Evolutionary conservation across 2,329 filamentous ascomycete genomes (phyloP), one percentile per base, ranked within the genome.

Genomic region (Aspergillus ibericus): DNA sequence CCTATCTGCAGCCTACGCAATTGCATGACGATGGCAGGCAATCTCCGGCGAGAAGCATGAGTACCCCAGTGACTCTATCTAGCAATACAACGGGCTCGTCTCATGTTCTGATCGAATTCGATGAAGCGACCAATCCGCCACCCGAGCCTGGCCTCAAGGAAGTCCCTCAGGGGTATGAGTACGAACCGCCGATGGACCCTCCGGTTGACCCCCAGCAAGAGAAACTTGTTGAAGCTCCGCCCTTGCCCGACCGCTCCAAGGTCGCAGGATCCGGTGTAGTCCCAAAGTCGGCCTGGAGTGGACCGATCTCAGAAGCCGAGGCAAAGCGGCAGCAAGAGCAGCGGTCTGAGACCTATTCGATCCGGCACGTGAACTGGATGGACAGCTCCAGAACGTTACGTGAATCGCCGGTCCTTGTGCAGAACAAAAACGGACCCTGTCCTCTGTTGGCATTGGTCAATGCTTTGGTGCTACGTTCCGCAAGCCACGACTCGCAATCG

Each of bases 351-450:
- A 95, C 92, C 0, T 98, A 99, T 68, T 89, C 92, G 56, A 93
- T 98, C 72, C 96, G 96, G 72, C 92, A 93, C 60, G 88, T 98
- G 61, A 87, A 85, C 60, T 98, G 93, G 93, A 81, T 87, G 59
- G 91, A 97, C 72, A 83, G 72, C 0, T 72, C 80, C 1, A 81
- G 83, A n/a, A 85, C 85, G 54, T 81, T 91, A 36, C 83, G 91
- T 44, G 83, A 84, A n/a, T 93, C 92, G 0, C 93, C 95, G 0
- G 92, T 98, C 56, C 80, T 98, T 40, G 87, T 96, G 3, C 93
- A 99, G 70, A 98, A 97, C 66, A 86, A 88, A 57, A 99, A 99
- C 68, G 95, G 95, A 0, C 95, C 95, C 1, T 99, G 95, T 74
- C 95, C 95, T 1, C 78, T 99, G 13, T 85, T 99, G 25, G 95